phyloP scores from a whole-genome alignment of 176 grass and related monocot genomes.

The Melocanna baccifera region DNA sequence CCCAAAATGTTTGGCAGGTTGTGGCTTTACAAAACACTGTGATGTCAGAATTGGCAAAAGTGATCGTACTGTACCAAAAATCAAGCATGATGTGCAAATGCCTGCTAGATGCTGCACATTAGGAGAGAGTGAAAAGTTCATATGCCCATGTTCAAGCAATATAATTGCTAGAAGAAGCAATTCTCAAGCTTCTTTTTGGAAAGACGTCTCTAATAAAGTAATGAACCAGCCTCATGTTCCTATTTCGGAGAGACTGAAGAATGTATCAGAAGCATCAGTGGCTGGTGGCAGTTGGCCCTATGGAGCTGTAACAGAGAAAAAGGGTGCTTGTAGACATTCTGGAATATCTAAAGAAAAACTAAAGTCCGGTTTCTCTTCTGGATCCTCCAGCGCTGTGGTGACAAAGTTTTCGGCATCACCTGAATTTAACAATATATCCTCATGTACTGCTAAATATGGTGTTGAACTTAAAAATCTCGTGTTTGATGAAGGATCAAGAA shows the following conservation, averaged over 20 bases:
- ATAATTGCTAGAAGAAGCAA: conserved; percentile 34
- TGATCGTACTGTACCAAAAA: conserved; percentile 29
- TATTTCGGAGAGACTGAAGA: conserved; percentile 28
- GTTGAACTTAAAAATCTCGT: conserved; percentile 33
- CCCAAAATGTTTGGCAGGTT: conserved; percentile 44
- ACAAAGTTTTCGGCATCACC: conserved; percentile 66
- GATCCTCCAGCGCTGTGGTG: conserved; percentile 65
- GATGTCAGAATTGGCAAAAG: conserved; percentile 40
- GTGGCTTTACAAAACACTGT: conserved; percentile 31
- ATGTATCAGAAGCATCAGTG: conserved; percentile 42
- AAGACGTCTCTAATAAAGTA: conserved; percentile 51
- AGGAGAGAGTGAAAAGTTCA: conserved; percentile 45
- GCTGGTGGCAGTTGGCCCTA: conserved; percentile 14
- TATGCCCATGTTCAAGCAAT: conserved; percentile 57
- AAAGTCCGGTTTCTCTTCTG: conserved; percentile 71
- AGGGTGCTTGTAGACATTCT: conserved; percentile 31
- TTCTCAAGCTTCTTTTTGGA: conserved; percentile 35
- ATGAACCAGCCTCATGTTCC: conserved; percentile 26
- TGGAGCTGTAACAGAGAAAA: conserved; percentile 29
- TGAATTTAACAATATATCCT: conserved; percentile 49
- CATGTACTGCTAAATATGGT: conserved; percentile 35
- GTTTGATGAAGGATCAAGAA: conserved; percentile 76
- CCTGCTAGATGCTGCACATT: conserved; percentile 39
- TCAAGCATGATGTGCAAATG: conserved; percentile 14
- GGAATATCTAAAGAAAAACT: conserved; percentile 35